Conservation (phyloP, 192 early-diverging fungal genomes). For the Podila horticola region DNA sequence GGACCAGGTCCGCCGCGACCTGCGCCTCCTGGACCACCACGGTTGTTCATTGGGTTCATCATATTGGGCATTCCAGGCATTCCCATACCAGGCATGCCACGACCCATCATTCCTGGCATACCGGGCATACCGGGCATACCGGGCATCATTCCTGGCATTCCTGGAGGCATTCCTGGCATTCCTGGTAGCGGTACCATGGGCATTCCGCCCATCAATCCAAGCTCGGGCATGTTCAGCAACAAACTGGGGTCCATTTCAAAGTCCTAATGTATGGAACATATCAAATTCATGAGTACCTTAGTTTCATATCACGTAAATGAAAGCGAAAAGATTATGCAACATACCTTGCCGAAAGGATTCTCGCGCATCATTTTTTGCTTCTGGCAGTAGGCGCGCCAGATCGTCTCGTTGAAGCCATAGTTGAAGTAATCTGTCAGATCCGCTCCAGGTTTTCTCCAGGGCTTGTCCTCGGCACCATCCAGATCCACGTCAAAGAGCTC, state of each 20-base stretch:
- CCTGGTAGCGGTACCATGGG: slow-evolving; percentile 17
- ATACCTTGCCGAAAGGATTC: slow-evolving; percentile 66
- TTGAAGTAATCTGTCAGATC: slow-evolving; percentile 99
- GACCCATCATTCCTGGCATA: slow-evolving; percentile 52
- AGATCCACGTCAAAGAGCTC: slow-evolving; percentile 91
- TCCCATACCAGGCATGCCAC: slow-evolving; percentile 51
- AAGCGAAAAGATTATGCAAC: slow-evolving; percentile 10
- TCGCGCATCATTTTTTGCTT: slow-evolving; percentile 92
- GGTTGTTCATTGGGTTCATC: slow-evolving; percentile 50
- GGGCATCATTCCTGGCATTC: slow-evolving; percentile 60
- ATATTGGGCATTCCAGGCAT: slow-evolving; percentile 54
- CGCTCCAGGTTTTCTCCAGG: slow-evolving; percentile 93
- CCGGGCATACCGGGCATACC: slow-evolving; percentile 49
- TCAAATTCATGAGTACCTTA: neutral
- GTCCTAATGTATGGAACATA: slow-evolving; percentile 30
- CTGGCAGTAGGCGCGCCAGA: slow-evolving; percentile 93
- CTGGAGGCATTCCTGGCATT: slow-evolving; percentile 55
- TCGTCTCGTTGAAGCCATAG: slow-evolving; percentile 97
- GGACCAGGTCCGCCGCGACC: slow-evolving; percentile 43
- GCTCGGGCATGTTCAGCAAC: slow-evolving; percentile 32
- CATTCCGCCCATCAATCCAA: slow-evolving; percentile 20
- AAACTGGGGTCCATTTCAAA: slow-evolving; percentile 37
- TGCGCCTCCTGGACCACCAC: slow-evolving; percentile 15
- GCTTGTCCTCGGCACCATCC: slow-evolving; percentile 95
- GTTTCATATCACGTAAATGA: neutral